These are phyloP conservation scores for Podila epigama DNA, from an alignment of 192 early-diverging fungal genomes.

Conservation along the genomic window DNA sequence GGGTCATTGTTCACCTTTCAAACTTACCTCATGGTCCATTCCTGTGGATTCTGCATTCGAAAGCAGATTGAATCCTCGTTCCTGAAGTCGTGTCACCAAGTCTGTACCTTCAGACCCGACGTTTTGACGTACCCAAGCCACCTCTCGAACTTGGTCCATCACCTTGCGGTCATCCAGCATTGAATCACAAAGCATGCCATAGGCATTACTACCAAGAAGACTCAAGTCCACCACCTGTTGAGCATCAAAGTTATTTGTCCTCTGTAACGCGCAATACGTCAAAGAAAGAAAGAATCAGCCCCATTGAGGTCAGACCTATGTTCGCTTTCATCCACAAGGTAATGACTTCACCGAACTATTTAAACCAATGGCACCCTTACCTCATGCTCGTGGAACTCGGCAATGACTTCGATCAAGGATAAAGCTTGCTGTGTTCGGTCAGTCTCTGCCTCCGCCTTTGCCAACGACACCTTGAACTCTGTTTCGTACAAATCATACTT, in stretches of 20 bases:
- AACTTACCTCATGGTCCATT: no score
- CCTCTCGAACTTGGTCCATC: neutral
- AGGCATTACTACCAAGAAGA: slow-evolving; percentile 35
- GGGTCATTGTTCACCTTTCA: no score
- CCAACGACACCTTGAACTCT: slow-evolving; percentile 32
- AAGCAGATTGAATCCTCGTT: slow-evolving; percentile 28
- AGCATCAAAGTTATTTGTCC: neutral
- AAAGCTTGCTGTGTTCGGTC: slow-evolving; percentile 17
- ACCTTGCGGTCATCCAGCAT: slow-evolving; percentile 3
- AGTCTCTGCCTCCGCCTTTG: slow-evolving; percentile 6
- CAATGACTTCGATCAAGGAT: slow-evolving; percentile 9
- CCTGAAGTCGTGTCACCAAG: slow-evolving; percentile 16
- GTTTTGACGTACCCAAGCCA: slow-evolving; percentile 3
- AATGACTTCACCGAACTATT: no score
- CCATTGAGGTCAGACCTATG: no score
- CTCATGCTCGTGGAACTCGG: slow-evolving; percentile 18
- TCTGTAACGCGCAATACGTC: no score
- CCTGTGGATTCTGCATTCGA: no score
- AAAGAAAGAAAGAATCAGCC: no score
- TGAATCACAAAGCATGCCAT: slow-evolving; percentile 18
- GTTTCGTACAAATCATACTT: slow-evolving; percentile 23
- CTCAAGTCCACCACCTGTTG: slow-evolving; percentile 10
- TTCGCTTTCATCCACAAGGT: no score
- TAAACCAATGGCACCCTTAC: no score
- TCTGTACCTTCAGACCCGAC: slow-evolving; percentile 4